phyloP scores from a whole-genome alignment of 345 rosid species.

The Brassica juncea region DNA sequence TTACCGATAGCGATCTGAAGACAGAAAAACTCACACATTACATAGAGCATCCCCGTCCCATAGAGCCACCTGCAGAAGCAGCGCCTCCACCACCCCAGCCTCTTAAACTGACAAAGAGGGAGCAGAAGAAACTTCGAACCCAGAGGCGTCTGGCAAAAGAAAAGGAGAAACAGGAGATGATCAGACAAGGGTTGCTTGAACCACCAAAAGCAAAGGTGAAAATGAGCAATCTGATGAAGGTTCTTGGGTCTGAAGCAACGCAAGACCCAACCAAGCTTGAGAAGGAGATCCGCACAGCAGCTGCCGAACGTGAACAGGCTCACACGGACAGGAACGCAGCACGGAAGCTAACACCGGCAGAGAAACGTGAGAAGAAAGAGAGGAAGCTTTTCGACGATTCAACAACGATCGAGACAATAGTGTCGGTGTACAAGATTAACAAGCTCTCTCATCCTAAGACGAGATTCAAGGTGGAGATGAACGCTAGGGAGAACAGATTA shows the following conservation, averaged over 20 bases:
- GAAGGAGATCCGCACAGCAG: conserved; percentile 87
- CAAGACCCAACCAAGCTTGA: conserved; percentile 97
- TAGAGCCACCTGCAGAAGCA: conserved; percentile 94
- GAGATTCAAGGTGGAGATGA: conserved; percentile 88
- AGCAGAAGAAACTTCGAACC: conserved; percentile 92
- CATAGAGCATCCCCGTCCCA: conserved; percentile 89
- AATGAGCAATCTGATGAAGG: conserved; percentile 96
- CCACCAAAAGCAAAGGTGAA: conserved; percentile 92
- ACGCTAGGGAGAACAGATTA: conserved; percentile 83
- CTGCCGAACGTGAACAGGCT: conserved; percentile 98
- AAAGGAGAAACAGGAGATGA: conserved; percentile 95
- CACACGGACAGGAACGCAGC: conserved; percentile 90
- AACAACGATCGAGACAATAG: conserved; percentile 63
- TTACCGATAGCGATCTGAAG: conserved; percentile 54
- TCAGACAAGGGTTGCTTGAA: conserved; percentile 90
- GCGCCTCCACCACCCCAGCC: conserved; percentile 97
- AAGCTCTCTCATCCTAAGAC: conserved; percentile 82
- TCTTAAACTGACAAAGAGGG: conserved; percentile 84
- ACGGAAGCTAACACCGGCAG: conserved; percentile 92
- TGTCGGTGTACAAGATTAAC: conserved; percentile 80
- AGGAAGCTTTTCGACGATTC: conserved; percentile 87
- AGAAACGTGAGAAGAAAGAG: conserved; percentile 92
- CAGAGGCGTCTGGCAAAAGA: conserved; percentile 90
- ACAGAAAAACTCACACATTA: conserved; percentile 74
- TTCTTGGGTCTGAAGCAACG: conserved; percentile 97